These are phyloP conservation scores for Smallanthus sonchifolius DNA, from an alignment of 129 eudicot species.

Conservation along the genomic window DNA sequence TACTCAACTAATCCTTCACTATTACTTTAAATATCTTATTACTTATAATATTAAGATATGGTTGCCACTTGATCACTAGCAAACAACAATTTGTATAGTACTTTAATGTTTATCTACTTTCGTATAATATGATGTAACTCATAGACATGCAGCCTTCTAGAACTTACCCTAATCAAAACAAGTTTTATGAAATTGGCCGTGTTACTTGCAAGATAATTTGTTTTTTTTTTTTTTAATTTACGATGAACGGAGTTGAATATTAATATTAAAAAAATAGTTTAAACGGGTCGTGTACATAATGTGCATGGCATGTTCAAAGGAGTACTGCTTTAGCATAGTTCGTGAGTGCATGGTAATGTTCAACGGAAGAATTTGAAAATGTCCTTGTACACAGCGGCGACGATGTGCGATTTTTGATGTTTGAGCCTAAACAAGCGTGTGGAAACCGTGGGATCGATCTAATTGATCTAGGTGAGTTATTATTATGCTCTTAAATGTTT, in stretches of 20 bases:
- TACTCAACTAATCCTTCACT: neutral
- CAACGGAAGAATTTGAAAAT: neutral
- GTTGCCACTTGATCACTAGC: slow-evolving; percentile 14
- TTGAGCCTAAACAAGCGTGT: too few relatives aligned
- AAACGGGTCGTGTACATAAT: too few relatives aligned
- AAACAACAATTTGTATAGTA: neutral
- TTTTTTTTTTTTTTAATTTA: neutral
- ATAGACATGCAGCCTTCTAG: slow-evolving; percentile 9
- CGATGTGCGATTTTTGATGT: too few relatives aligned
- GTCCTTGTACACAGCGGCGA: neutral
- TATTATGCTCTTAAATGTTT: too few relatives aligned
- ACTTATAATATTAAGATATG: neutral
- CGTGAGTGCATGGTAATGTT: neutral
- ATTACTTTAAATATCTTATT: neutral
- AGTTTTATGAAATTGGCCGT: neutral
- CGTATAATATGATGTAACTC: slow-evolving; percentile 1
- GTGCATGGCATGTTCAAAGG: too few relatives aligned
- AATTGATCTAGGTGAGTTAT: too few relatives aligned
- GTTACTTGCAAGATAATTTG: neutral
- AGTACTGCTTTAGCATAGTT: neutral
- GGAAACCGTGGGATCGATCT: too few relatives aligned
- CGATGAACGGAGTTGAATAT: neutral
- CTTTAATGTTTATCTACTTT: neutral
- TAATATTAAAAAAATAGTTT: neutral
- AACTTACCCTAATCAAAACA: neutral